These are phyloP conservation scores for Starmerella asiatica DNA, from an alignment of 805 yeast species.

Conservation along the genomic window DNA sequence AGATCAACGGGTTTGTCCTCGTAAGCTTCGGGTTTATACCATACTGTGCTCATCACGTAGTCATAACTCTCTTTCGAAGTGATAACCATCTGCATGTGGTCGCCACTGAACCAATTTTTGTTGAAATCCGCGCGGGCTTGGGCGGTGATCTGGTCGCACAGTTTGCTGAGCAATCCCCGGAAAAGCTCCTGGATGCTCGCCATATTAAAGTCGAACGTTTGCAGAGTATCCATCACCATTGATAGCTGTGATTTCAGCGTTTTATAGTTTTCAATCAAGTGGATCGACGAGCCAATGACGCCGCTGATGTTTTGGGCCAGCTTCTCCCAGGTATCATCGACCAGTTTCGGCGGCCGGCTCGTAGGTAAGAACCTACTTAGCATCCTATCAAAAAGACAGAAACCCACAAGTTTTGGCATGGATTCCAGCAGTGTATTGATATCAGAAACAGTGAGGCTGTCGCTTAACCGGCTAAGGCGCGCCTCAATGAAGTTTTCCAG, in stretches of 20 bases:
- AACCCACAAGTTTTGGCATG: slow-evolving; percentile 48
- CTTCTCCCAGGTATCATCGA: slow-evolving; percentile 67
- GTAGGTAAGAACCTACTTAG: slow-evolving; percentile 47
- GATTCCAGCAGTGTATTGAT: slow-evolving; percentile 26
- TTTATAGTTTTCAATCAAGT: slow-evolving; percentile 25
- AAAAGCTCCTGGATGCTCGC: slow-evolving; percentile 49
- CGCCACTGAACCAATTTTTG: slow-evolving; percentile 57
- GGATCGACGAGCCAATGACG: slow-evolving; percentile 15
- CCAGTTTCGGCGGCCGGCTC: slow-evolving; percentile 46
- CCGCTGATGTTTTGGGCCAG: slow-evolving; percentile 30
- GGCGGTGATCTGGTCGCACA: slow-evolving; percentile 41
- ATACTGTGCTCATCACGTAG: slow-evolving; percentile 48
- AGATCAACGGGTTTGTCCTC: slow-evolving; percentile 26
- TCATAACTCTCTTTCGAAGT: slow-evolving; percentile 47
- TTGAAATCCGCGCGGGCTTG: slow-evolving; percentile 50
- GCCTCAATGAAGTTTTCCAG: slow-evolving; percentile 51
- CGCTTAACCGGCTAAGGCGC: slow-evolving; percentile 55
- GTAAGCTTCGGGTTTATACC: slow-evolving; percentile 46
- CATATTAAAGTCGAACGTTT: slow-evolving; percentile 50
- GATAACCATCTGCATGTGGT: slow-evolving; percentile 74
- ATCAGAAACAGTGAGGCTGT: slow-evolving; percentile 42
- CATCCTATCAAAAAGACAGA: slow-evolving; percentile 61
- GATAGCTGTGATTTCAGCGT: slow-evolving; percentile 51
- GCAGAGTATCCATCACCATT: slow-evolving; percentile 59
- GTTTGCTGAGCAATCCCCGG: slow-evolving; percentile 44